Evolutionary conservation across 2,329 filamentous ascomycete genomes (phyloP).

Genomic region (Ramularia endophylla): DNA sequence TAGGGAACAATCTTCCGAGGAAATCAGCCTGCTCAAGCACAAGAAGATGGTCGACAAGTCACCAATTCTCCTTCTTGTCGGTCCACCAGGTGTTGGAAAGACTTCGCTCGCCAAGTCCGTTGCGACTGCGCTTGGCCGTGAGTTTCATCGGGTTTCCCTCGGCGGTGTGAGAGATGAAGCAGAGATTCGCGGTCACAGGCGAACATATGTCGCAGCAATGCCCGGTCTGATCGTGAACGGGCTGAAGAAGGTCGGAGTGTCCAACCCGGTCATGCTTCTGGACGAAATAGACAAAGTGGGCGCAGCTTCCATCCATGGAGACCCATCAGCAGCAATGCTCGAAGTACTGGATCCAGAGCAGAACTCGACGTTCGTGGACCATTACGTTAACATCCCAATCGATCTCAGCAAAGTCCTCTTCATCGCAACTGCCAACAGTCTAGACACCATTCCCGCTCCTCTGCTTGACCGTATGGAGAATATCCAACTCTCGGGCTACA

Average conservation of each 20-base stretch:
- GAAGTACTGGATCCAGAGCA: constrained; percentile 97
- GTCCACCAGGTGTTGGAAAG: constrained; percentile 92
- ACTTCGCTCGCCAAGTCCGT: constrained; percentile 92
- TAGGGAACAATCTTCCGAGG: constrained; percentile 46
- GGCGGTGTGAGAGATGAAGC: constrained; percentile 95
- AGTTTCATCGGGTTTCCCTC: constrained; percentile 95
- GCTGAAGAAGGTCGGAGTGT: constrained; percentile 88
- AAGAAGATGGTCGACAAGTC: constrained; percentile 92
- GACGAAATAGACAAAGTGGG: constrained; percentile 99
- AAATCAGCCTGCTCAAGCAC: constrained; percentile 68
- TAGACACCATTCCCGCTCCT: constrained; percentile 92
- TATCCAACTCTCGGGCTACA: constrained; percentile 89
- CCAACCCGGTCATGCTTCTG: constrained; percentile 90
- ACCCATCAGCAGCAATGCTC: constrained; percentile 94
- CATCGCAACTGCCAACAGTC: constrained; percentile 90
- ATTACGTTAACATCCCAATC: constrained; percentile 93
- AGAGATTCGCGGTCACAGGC: constrained; percentile 88
- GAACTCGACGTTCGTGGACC: constrained; percentile 89
- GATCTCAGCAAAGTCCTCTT: constrained; percentile 96
- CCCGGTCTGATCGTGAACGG: constrained; percentile 91
- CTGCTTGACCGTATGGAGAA: constrained; percentile 96
- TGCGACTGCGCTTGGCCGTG: constrained; percentile 82
- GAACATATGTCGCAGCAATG: constrained; percentile 99
- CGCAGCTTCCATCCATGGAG: constrained; percentile 83
- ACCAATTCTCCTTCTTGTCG: constrained; percentile 86